phyloP scores from a whole-genome alignment of 352 stramenopile genomes.

The Pythium sukuiense region DNA sequence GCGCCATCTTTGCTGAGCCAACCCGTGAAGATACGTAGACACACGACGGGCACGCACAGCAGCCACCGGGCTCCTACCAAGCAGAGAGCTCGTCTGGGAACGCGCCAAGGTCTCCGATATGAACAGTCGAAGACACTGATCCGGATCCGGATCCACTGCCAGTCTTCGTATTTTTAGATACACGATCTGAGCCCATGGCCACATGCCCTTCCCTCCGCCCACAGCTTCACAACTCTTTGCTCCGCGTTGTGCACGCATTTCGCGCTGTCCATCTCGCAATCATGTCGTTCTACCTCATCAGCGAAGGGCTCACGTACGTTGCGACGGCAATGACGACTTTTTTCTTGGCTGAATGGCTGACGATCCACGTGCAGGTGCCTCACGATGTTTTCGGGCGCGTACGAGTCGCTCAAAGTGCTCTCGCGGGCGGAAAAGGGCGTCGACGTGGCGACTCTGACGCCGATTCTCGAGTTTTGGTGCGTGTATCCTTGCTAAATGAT shows the following conservation, averaged over 20 bases:
- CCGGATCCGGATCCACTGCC: background rate
- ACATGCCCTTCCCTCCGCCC: background rate
- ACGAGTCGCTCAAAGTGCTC: conserved; percentile 73
- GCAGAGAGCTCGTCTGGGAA: background rate
- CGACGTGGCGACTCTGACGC: conserved; percentile 44
- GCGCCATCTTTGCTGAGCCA: background rate
- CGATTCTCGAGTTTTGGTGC: conserved; percentile 68
- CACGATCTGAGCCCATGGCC: background rate
- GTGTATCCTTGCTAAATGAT: background rate
- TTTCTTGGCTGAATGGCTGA: background rate
- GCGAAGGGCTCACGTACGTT: conserved; percentile 63
- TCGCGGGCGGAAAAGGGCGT: conserved; percentile 55
- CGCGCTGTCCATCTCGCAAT: background rate
- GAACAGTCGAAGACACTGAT: background rate
- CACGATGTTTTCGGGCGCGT: conserved; percentile 56
- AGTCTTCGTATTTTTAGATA: background rate
- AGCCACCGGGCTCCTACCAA: background rate
- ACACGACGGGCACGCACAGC: background rate
- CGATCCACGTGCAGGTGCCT: conserved; percentile 36
- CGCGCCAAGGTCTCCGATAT: background rate
- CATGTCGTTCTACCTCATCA: conserved; percentile 77
- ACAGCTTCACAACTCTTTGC: background rate
- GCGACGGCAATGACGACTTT: background rate
- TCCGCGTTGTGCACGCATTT: background rate
- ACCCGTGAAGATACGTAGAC: background rate